A percentile compares a stretch with the other conserved stretches of the same genome.
phyloP scores from a whole-genome alignment of 75 land plant species.

The Cunninghamia lanceolata region DNA sequence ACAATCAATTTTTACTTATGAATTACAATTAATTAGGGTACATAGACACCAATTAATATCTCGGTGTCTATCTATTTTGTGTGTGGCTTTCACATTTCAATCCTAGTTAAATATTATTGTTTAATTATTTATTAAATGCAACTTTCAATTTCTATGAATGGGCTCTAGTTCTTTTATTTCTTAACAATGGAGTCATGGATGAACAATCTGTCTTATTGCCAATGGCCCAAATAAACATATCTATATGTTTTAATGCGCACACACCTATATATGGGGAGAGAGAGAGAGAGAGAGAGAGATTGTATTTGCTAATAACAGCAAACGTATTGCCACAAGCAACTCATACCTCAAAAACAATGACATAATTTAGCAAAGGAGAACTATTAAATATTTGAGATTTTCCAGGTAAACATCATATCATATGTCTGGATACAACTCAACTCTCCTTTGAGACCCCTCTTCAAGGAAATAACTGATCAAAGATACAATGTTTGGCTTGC shows the following conservation, averaged over 20 bases:
- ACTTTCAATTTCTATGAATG: too few species aligned
- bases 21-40: neutral
- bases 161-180: neutral
- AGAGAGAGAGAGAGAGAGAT: too few species aligned
- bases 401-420: neutral
- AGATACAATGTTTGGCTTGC: neutral
- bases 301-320: neutral
- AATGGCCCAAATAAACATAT: neutral
- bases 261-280: too few species aligned
- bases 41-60: neutral
- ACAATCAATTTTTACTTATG: neutral
- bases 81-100: neutral
- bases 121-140: too few species aligned
- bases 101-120: neutral
- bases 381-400: neutral
- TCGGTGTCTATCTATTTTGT: neutral
- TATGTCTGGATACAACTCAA: neutral
- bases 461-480: neutral
- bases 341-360: neutral
- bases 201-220: neutral
- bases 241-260: neutral
- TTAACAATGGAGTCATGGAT: neutral
- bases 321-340: neutral
- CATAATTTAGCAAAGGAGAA: too few species aligned
- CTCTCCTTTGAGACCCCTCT: too few species aligned